Evolutionary conservation across 1,139 yeast species (phyloP).

Genomic region (Martiniozyma asiatica): DNA sequence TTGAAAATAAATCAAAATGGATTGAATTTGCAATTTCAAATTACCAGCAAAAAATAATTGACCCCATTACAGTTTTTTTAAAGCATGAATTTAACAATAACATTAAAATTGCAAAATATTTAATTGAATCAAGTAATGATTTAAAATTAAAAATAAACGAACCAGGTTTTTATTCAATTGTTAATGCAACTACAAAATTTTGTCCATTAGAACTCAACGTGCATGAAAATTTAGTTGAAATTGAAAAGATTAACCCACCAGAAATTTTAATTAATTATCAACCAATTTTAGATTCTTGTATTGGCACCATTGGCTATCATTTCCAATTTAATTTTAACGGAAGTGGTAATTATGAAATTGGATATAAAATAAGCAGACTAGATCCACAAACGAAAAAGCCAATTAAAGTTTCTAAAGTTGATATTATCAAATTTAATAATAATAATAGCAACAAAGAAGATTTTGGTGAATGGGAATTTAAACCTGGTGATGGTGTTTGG

Average conservation of each 20-base stretch:
- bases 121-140: conserved; percentile 28
- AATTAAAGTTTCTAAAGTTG: conserved; percentile 24
- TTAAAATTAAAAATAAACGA: conserved; percentile 24
- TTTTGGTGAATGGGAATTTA: conserved; percentile 46
- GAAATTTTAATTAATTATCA: conserved; percentile 38
- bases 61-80: conserved; percentile 37
- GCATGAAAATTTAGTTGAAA: no score
- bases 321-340: conserved; percentile 66
- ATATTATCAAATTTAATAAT: no score
- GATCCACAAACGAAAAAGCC: conserved; percentile 24
- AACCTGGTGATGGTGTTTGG: conserved; percentile 77
- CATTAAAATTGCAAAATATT: conserved; percentile 25
- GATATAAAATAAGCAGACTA: conserved; percentile 48
- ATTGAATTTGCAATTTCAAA: no score
- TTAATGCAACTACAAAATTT: conserved; percentile 39
- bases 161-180: conserved; percentile 55
- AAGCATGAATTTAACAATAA: conserved; percentile 21
- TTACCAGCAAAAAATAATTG: conserved; percentile 30
- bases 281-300: conserved; percentile 73
- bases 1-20: conserved; percentile 27
- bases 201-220: no score
- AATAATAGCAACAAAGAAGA: conserved; percentile 17
- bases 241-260: conserved; percentile 30
- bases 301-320: conserved; percentile 75
- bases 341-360: conserved; percentile 66